These are phyloP conservation scores for Peronospora farinosa DNA, from an alignment of 352 stramenopile species.

Conservation along the genomic window DNA sequence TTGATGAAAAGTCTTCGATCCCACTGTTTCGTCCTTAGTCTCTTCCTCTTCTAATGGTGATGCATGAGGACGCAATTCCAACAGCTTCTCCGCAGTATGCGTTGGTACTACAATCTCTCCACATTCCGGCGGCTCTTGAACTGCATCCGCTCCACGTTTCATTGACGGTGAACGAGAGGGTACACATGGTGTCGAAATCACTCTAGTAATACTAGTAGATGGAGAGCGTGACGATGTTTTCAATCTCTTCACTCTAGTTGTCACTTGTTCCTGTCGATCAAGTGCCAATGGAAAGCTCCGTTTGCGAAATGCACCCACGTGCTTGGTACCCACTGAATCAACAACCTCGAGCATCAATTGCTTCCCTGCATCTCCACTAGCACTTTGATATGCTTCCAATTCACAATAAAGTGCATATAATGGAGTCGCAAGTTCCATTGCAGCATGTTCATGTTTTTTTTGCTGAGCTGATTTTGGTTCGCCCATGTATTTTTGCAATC, in stretches of 20 bases:
- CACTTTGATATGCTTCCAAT: conserved; percentile 57
- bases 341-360: conserved; percentile 52
- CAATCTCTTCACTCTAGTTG: conserved; percentile 29
- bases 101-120: conserved; percentile 37
- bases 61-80: conserved; percentile 38
- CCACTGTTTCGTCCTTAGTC: conserved; percentile 29
- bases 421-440: conserved; percentile 38
- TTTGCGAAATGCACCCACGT: conserved; percentile 24
- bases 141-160: conserved; percentile 18
- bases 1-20: conserved; percentile 13
- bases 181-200: conserved; percentile 13
- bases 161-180: conserved; percentile 52
- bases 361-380: conserved; percentile 38
- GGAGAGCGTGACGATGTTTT: conserved; percentile 39
- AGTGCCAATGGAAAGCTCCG: conserved; percentile 32
- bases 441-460: conserved; percentile 39
- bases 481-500: conserved; percentile 58
- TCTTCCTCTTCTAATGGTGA: conserved; percentile 22
- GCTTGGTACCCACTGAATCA: conserved; percentile 24
- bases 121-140: conserved; percentile 26
- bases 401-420: conserved; percentile 72
- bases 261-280: conserved; percentile 15
- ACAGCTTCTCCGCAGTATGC: conserved; percentile 38
- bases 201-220: conserved; percentile 15
- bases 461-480: conserved; percentile 37